Percentiles rank a stretch among this genome's conserved stretches.
phyloP scores from a whole-genome alignment of 1,139 yeast species.

The Suhomyces choctaworum region DNA sequence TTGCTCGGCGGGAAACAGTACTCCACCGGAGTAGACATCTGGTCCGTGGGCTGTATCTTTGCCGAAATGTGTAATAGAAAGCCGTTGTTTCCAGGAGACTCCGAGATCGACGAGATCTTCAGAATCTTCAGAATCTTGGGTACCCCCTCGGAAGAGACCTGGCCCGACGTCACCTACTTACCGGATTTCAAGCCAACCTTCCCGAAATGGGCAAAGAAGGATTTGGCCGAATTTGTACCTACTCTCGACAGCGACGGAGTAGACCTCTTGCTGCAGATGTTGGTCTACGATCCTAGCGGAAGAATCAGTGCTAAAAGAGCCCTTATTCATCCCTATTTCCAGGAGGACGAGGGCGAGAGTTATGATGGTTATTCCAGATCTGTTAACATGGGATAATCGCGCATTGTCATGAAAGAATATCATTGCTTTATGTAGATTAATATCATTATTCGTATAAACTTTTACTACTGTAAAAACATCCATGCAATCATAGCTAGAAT shows the following conservation, averaged over 20 bases:
- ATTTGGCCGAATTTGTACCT: constrained; percentile 72
- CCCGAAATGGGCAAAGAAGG: constrained; percentile 89
- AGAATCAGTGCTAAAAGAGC: constrained; percentile 96
- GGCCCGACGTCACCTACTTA: constrained; percentile 95
- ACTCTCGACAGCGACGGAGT: constrained; percentile 79
- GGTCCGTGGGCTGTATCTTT: constrained; percentile 98
- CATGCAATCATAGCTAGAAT: neutral
- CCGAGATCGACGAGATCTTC: constrained; percentile 96
- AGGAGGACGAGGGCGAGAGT: constrained; percentile 38
- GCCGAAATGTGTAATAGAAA: constrained; percentile 98
- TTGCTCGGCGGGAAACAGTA: constrained; percentile 95
- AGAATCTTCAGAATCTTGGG: constrained; percentile 91
- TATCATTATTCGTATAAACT: neutral
- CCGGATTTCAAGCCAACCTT: constrained; percentile 95
- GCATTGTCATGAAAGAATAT: too few species aligned
- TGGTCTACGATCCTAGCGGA: constrained; percentile 90
- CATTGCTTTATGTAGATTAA: neutral
- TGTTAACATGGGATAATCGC: constrained; percentile 41
- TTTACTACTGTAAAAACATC: neutral
- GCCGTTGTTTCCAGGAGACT: constrained; percentile 96
- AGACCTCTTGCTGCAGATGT: constrained; percentile 74
- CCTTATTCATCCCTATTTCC: constrained; percentile 85
- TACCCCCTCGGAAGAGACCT: constrained; percentile 87
- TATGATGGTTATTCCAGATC: constrained; percentile 36
- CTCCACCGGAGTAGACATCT: constrained; percentile 97